A percentile compares a stretch with the other conserved stretches of the same genome.
These are phyloP conservation scores for Hirschfeldia incana DNA, from an alignment of 345 rosid genomes.

Conservation along the genomic window DNA sequence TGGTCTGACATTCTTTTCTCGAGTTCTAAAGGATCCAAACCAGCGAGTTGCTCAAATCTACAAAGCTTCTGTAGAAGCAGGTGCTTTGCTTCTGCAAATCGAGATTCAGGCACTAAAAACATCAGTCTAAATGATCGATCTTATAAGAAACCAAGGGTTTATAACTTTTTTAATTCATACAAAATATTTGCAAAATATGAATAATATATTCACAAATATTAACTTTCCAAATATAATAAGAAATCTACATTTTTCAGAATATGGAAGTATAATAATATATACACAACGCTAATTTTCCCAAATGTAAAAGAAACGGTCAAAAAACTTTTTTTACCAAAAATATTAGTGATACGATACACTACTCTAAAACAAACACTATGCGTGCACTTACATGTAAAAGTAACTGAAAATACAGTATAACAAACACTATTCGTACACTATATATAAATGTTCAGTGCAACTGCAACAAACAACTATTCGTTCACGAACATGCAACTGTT, in stretches of 20 bases:
- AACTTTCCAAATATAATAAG: not conserved
- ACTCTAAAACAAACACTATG: not conserved
- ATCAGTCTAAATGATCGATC: conserved; percentile 8
- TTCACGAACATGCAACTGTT: conserved; percentile 27
- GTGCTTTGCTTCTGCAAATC: conserved; percentile 68
- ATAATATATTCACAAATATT: not conserved
- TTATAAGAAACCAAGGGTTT: not conserved
- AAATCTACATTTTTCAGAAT: not conserved
- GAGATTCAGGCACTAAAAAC: not conserved
- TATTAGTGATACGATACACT: not conserved
- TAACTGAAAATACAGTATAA: not conserved
- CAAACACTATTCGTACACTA: conserved; percentile 7
- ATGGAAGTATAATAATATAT: not conserved
- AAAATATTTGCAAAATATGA: not conserved
- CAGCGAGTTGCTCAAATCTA: conserved; percentile 76
- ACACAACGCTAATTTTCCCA: not conserved
- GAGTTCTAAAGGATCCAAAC: conserved; percentile 76
- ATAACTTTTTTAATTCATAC: not conserved
- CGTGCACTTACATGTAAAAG: not conserved
- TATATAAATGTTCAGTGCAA: not conserved
- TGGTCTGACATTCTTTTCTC: conserved; percentile 65
- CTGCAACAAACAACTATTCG: not conserved
- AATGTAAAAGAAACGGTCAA: not conserved
- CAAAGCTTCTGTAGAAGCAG: conserved; percentile 72
- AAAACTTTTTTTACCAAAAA: not conserved